phyloP scores from a whole-genome alignment of 306 rosid species.

The Castanopsis chinensis region DNA sequence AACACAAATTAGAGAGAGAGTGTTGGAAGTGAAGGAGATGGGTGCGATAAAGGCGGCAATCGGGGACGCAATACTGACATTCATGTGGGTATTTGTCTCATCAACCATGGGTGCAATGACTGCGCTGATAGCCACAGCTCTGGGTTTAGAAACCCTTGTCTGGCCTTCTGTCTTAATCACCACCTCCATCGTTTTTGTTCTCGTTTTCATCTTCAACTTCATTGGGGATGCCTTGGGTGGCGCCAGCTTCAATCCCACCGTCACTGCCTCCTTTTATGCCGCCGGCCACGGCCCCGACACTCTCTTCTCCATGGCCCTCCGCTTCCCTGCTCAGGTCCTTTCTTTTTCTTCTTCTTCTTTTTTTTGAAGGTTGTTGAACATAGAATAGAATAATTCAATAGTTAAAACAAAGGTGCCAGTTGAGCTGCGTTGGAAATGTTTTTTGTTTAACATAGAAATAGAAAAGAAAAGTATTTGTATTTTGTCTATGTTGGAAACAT shows the following conservation, averaged over 20 bases:
- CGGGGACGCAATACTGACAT: constrained; percentile 67
- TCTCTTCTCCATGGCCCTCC: constrained; percentile 79
- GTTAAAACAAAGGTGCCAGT: no score
- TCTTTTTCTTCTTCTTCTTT: neutral
- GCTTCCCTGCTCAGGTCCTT: constrained; percentile 87
- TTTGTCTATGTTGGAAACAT: no score
- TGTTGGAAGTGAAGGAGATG: constrained; percentile 9
- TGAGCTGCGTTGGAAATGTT: no score
- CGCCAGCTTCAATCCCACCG: constrained; percentile 92
- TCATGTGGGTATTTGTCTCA: constrained; percentile 71
- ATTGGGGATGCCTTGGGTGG: constrained; percentile 71
- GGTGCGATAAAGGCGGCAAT: constrained; percentile 58
- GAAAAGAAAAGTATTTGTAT: no score
- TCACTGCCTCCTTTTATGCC: constrained; percentile 71
- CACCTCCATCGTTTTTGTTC: constrained; percentile 51
- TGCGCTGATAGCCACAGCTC: constrained; percentile 22
- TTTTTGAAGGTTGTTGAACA: no score
- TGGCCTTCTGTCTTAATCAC: constrained; percentile 58
- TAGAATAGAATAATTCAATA: no score
- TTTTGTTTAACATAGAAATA: no score
- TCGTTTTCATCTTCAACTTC: constrained; percentile 54
- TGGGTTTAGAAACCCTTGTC: constrained; percentile 45
- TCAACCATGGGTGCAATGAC: constrained; percentile 62
- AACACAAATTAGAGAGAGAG: no score
- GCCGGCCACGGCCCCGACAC: constrained; percentile 69